phyloP scores from a whole-genome alignment of 2,329 filamentous ascomycete species.

The Beauveria asiatica region DNA sequence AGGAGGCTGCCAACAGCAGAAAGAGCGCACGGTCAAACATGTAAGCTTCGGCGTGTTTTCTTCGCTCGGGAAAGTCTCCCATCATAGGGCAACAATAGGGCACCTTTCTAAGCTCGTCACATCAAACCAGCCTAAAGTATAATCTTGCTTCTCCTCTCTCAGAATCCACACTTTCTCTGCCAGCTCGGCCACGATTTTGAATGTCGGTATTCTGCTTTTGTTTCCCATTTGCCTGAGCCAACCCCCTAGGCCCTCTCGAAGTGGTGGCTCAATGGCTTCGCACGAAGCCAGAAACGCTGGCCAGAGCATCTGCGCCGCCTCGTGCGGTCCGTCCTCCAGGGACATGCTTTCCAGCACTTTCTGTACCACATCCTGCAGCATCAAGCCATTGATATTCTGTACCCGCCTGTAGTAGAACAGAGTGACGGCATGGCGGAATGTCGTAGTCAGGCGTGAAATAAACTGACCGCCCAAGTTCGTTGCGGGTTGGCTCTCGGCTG shows the following conservation, averaged over 20 bases:
- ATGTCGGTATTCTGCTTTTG: neutral
- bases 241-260: neutral
- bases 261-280: neutral
- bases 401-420: constrained; percentile 5
- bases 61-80: neutral
- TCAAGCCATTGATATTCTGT: constrained; percentile 6
- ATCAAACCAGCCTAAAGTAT: constrained; percentile 3
- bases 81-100: neutral
- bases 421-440: neutral
- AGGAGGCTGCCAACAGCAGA: neutral
- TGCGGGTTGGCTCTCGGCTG: neutral
- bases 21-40: neutral
- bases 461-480: neutral
- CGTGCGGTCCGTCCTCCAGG: neutral
- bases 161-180: neutral
- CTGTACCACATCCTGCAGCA: neutral
- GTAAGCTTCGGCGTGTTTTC: neutral
- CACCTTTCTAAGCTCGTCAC: neutral
- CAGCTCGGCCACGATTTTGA: neutral
- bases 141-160: neutral
- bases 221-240: neutral
- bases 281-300: neutral
- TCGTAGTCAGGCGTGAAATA: neutral
- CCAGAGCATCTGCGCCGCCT: neutral
- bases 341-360: neutral